Percentiles rank a stretch among this genome's conserved stretches.
Conservation (phyloP, 441 rosid species). For the Brassica hybrid region DNA sequence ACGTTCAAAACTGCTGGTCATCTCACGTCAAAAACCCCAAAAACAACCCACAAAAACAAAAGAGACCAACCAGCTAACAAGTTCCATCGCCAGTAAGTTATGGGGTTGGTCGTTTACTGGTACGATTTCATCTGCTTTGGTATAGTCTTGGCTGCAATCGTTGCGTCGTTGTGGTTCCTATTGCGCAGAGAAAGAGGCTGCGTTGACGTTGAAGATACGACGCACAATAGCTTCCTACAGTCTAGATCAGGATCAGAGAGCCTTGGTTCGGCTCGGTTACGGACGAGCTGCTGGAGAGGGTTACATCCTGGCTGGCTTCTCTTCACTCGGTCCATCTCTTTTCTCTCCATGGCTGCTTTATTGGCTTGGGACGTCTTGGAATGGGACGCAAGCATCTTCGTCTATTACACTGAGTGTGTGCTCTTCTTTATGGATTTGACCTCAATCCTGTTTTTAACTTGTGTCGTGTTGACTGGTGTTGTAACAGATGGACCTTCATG, state of each 20-base stretch:
- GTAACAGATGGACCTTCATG: slow-evolving; percentile 84
- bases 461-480: no score
- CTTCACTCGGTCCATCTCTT: slow-evolving; percentile 60
- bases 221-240: slow-evolving; percentile 55
- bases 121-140: slow-evolving; percentile 75
- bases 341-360: slow-evolving; percentile 59
- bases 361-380: slow-evolving; percentile 65
- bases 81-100: slow-evolving; percentile 17
- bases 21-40: neutral
- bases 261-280: slow-evolving; percentile 56
- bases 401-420: slow-evolving; percentile 87
- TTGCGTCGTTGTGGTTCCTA: slow-evolving; percentile 64
- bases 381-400: slow-evolving; percentile 64
- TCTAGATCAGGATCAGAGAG: slow-evolving; percentile 46
- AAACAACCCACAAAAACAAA: slow-evolving; percentile 2
- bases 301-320: slow-evolving; percentile 82
- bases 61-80: neutral
- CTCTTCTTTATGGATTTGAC: neutral
- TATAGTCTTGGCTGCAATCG: slow-evolving; percentile 58
- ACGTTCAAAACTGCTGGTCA: slow-evolving; percentile 32
- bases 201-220: slow-evolving; percentile 37
- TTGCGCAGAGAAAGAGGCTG: slow-evolving; percentile 60
- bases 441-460: neutral
- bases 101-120: slow-evolving; percentile 71
- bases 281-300: slow-evolving; percentile 84